Evolutionary conservation across 352 stramenopile genomes (phyloP).

Genomic region (Phytophthora chlamydospora): DNA sequence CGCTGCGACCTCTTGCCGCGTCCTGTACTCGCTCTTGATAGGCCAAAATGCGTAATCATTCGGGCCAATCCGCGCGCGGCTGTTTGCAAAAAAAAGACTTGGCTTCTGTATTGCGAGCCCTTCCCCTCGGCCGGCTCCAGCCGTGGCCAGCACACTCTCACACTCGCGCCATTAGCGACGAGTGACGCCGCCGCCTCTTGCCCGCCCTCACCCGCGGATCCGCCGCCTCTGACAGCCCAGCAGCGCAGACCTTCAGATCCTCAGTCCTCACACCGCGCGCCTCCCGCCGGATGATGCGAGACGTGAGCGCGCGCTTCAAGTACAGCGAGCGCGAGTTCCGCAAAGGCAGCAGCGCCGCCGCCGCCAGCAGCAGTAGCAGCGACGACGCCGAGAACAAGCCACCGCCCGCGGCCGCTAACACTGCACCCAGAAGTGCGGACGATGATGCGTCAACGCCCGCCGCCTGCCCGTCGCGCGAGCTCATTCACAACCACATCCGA

Average conservation of each 20-base stretch:
- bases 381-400: constrained; percentile 42
- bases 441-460: constrained; percentile 16
- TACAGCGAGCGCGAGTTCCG: constrained; percentile 60
- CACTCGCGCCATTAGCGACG: constrained; percentile 33
- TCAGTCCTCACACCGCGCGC: constrained; percentile 1
- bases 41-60: constrained; percentile 1
- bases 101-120: constrained; percentile 24
- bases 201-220: constrained; percentile 20
- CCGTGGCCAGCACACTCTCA: constrained; percentile 22
- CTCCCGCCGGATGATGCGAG: constrained; percentile 51
- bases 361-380: constrained; percentile 12
- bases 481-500: constrained; percentile 67
- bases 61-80: constrained; percentile 16
- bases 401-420: constrained; percentile 12
- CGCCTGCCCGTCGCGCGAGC: constrained; percentile 56
- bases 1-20: too few species aligned
- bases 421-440: neutral
- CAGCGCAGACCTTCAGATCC: constrained; percentile 5
- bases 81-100: constrained; percentile 37
- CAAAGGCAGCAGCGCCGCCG: constrained; percentile 15
- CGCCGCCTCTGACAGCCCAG: constrained; percentile 7
- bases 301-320: constrained; percentile 76
- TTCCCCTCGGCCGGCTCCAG: constrained; percentile 30
- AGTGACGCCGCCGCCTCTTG: constrained; percentile 30
- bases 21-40: too few species aligned